Evolutionary conservation across 306 rosid genomes (phyloP), one percentile per base, ranked within the genome.

Genomic region (Cicer judaicum): DNA sequence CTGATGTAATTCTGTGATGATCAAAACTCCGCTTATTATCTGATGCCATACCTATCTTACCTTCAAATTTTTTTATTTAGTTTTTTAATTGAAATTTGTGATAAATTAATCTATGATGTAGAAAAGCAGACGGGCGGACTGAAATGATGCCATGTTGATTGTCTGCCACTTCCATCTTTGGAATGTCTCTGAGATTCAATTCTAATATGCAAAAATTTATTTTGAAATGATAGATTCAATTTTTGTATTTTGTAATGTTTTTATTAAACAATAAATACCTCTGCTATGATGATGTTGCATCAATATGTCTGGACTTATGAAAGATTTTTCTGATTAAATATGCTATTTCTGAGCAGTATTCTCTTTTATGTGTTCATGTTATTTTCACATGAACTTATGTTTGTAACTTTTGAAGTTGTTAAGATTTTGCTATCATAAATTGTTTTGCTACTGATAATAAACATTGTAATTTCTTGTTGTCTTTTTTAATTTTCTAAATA

Each of bases 71-170:
- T 21, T 1, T 53, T 4, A 10, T 29, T 21, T 21, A 21, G 2
- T 21, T 21, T 21, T 0, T 1, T 0, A 2, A 13, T 6, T 0
- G 4, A 8, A 2, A 24, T 24, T 8, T 43, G 2, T 64, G 55
- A 1, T 24, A 11, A 6, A 15, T 0, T 43, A 0, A 46, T 62
- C 96, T 0, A 82, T 91, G 98, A 91, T 73, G 98, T 80, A 62
- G 82, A 77, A 88, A 78, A 73, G 98, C 97, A 84, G 98, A 91
- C 97, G 98, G 98, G 98, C 98, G 98, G 98, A 78, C 98, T 61
- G 98, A 93, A 89, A 82, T 93, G 98, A 93, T 93, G 97, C 88
- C 82, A 0, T 93, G 98, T 93, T 89, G 98, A 93, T 76, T 87
- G 97, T 93, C 98, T 91, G 98, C 89, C 78, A 69, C 46, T 69